These are phyloP conservation scores for Scheffersomyces stambukii DNA, from an alignment of 1,139 yeast genomes.

Conservation along the genomic window DNA sequence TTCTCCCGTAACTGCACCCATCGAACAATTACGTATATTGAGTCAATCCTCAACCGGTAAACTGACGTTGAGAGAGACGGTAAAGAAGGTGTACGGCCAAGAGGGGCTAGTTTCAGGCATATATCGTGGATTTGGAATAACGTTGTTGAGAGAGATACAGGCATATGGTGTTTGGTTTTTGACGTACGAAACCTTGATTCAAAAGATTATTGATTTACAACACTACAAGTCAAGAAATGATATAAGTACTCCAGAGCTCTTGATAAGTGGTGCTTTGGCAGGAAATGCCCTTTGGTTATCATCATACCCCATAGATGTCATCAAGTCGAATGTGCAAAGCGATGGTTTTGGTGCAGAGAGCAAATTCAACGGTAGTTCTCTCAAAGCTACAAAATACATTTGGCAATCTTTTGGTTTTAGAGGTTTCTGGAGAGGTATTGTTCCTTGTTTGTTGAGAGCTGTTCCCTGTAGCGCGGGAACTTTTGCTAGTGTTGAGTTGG, in stretches of 20 bases:
- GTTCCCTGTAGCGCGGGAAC: constrained; percentile 76
- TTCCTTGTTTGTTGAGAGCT: constrained; percentile 67
- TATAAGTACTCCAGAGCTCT: constrained; percentile 57
- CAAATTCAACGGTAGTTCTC: constrained; percentile 42
- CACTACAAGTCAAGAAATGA: constrained; percentile 43
- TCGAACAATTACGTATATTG: constrained; percentile 70
- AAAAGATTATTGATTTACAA: constrained; percentile 28
- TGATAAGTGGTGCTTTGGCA: constrained; percentile 63
- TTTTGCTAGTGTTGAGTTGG: constrained; percentile 72
- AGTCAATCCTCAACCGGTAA: constrained; percentile 49
- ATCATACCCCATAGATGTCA: constrained; percentile 69
- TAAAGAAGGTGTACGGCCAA: constrained; percentile 38
- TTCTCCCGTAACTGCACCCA: constrained; percentile 68
- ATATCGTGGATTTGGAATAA: constrained; percentile 58
- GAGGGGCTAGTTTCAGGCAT: constrained; percentile 51
- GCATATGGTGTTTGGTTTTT: constrained; percentile 84
- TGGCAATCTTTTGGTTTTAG: constrained; percentile 41
- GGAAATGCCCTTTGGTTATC: constrained; percentile 72
- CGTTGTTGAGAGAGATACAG: constrained; percentile 65
- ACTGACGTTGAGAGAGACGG: constrained; percentile 40
- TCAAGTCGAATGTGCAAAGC: constrained; percentile 67
- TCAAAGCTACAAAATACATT: constrained; percentile 46
- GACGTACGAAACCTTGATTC: constrained; percentile 62
- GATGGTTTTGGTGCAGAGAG: constrained; percentile 50
- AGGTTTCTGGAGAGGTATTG: constrained; percentile 72